Conservation (phyloP, 1,284 basidiomycete species). For the Trametes sp. region DNA sequence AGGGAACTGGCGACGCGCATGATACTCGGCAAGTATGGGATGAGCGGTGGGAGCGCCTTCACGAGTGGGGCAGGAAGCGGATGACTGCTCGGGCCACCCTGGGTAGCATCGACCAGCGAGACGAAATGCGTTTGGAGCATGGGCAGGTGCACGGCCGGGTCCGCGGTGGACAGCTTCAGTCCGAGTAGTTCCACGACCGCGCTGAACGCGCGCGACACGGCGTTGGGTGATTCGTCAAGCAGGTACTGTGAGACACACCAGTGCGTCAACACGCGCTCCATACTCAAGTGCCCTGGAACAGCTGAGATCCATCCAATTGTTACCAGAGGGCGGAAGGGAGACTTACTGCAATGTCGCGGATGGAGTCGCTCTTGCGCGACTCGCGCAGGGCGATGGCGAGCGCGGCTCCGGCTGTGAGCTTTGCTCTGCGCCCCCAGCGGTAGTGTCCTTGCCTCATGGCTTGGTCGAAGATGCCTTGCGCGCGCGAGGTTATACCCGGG, state of each 20-base stretch:
- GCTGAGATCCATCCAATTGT: slow-evolving; percentile 21
- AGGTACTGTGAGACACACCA: slow-evolving; percentile 48
- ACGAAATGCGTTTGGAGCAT: slow-evolving; percentile 58
- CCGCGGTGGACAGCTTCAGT: slow-evolving; percentile 53
- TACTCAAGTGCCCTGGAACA: slow-evolving; percentile 26
- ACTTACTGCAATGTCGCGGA: slow-evolving; percentile 69
- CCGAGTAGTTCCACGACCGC: slow-evolving; percentile 57
- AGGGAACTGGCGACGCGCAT: slow-evolving; percentile 64
- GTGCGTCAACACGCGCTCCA: slow-evolving; percentile 34
- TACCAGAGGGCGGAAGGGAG: slow-evolving; percentile 10
- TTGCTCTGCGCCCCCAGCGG: slow-evolving; percentile 75
- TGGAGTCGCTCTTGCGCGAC: slow-evolving; percentile 65
- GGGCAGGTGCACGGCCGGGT: slow-evolving; percentile 51
- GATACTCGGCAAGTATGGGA: slow-evolving; percentile 50
- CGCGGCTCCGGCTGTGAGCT: slow-evolving; percentile 68
- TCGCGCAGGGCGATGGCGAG: slow-evolving; percentile 74
- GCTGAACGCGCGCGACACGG: slow-evolving; percentile 63
- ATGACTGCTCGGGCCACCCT: slow-evolving; percentile 25
- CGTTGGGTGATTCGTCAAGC: slow-evolving; percentile 58
- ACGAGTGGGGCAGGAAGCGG: slow-evolving; percentile 48
- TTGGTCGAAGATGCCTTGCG: slow-evolving; percentile 68
- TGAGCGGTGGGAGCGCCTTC: slow-evolving; percentile 49
- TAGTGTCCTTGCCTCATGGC: slow-evolving; percentile 62
- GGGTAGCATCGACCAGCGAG: slow-evolving; percentile 41
- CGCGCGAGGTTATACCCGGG: slow-evolving; percentile 64